These are phyloP conservation scores for Trichoderma oligosporum DNA, from an alignment of 2,329 filamentous ascomycete species.

Conservation along the genomic window DNA sequence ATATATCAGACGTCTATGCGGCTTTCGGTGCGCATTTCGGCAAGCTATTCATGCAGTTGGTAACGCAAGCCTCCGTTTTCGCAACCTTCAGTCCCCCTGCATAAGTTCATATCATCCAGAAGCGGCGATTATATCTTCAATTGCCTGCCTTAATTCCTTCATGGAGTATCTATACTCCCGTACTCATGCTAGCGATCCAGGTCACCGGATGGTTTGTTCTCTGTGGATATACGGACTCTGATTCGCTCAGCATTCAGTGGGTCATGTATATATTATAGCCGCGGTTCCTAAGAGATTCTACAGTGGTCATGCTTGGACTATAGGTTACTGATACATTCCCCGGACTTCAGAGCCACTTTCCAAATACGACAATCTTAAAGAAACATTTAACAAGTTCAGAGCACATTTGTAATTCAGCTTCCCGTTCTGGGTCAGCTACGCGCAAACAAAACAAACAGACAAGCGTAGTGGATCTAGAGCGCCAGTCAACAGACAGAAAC, in stretches of 20 bases:
- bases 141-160: not conserved
- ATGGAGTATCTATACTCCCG: too few relatives aligned
- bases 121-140: not conserved
- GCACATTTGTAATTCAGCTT: constrained; percentile 1
- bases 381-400: not conserved
- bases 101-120: not conserved
- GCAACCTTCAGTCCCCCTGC: not conserved
- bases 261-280: not conserved
- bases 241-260: not conserved
- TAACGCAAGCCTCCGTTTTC: constrained; percentile 2
- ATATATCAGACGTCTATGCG: not conserved
- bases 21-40: not conserved
- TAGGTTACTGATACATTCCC: not conserved
- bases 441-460: not conserved
- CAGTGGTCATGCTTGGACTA: not conserved
- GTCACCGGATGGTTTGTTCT: too few relatives aligned
- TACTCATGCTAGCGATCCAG: too few relatives aligned
- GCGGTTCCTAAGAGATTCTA: not conserved
- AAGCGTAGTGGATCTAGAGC: not conserved
- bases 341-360: not conserved
- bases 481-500: not conserved
- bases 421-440: not conserved
- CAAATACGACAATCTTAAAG: not conserved
- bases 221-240: too few relatives aligned
- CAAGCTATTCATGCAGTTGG: not conserved